Evolutionary conservation across 768 basidiomycete species (phyloP), one percentile per base, ranked within the genome.

Genomic region (Lentinula aciculospora): DNA sequence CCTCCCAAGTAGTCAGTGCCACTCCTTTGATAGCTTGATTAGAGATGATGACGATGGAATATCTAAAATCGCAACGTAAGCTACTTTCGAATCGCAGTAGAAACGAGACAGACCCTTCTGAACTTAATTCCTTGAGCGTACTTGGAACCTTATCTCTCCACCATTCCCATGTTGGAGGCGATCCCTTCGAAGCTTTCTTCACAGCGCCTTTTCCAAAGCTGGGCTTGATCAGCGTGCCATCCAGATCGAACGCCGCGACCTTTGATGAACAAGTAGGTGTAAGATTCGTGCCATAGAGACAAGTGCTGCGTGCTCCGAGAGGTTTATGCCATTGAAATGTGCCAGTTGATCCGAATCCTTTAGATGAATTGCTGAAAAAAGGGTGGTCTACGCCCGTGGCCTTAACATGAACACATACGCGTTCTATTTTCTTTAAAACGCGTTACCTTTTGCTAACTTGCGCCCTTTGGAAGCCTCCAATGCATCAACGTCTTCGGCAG

Each of bases 191-290:
- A 2, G 45, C 59, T 45, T 60, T 60, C 39, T 49, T 60, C 3
- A 31, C 39, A 15, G 47, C 46, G 37, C 48, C 48, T 47, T 46
- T 53, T 13, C 59, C 53, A 44, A 58, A 56, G 25, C 47, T 65
- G 48, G 53, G 67, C 59, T 81, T 83, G 65, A 89, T 88, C 59
- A 89, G 61, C 3, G 86, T 88, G 1, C 84, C 85, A 65, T 89
- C 87, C 4, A 89, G 70, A 66, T 89, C 88, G 63, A 87, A 86
- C 25, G 79, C 73, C 5, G 83, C 81, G 32, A 85, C 73, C 46
- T 79, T 80, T n/a, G 73, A 25, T 8, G 65, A 67, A 15, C 69
- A 66, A 4, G 63, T 53, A 0, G 72, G 69, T 42, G 58, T 58
- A 40, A 74, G 65, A 53, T 72, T 64, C 25, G 66, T 53, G n/a